Conservation (phyloP, 2,329 filamentous ascomycete species). For the Alternaria triticimaculans region DNA sequence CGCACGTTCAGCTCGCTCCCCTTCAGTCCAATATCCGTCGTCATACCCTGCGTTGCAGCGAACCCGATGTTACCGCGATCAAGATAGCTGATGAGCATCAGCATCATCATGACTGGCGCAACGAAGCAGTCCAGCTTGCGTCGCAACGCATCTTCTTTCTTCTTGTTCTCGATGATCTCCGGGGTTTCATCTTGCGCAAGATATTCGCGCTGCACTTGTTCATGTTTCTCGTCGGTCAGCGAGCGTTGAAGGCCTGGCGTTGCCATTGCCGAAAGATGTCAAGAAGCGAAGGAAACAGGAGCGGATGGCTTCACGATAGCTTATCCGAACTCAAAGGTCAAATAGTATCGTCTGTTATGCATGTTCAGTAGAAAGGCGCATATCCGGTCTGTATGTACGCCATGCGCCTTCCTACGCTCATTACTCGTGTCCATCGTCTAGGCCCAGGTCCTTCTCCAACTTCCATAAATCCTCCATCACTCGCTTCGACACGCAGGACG, state of each 20-base stretch:
- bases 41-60: slow-evolving; percentile 46
- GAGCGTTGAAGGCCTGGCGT: not conserved
- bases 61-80: slow-evolving; percentile 47
- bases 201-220: slow-evolving; percentile 24
- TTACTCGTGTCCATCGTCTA: not conserved
- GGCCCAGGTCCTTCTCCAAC: not conserved
- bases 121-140: slow-evolving; percentile 43
- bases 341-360: not conserved
- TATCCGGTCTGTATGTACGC: not conserved
- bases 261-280: not conserved
- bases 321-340: not conserved
- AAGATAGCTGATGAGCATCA: slow-evolving; percentile 46
- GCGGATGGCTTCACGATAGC: rapidly evolving
- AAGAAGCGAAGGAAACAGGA: not conserved
- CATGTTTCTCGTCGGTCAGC: slow-evolving; percentile 19
- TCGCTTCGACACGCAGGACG: not conserved
- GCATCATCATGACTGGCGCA: slow-evolving; percentile 46
- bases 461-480: not conserved
- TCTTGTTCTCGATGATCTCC: slow-evolving; percentile 19
- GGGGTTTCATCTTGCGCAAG: slow-evolving; percentile 28
- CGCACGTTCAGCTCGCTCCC: slow-evolving; percentile 35
- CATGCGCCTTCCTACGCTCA: not conserved
- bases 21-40: slow-evolving; percentile 33
- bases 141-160: slow-evolving; percentile 36
- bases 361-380: not conserved